Evolutionary conservation across 225 moss, liverwort and hornwort genomes (phyloP), one percentile per base, ranked within the genome.

Genomic region (Physcomitrium patens): DNA sequence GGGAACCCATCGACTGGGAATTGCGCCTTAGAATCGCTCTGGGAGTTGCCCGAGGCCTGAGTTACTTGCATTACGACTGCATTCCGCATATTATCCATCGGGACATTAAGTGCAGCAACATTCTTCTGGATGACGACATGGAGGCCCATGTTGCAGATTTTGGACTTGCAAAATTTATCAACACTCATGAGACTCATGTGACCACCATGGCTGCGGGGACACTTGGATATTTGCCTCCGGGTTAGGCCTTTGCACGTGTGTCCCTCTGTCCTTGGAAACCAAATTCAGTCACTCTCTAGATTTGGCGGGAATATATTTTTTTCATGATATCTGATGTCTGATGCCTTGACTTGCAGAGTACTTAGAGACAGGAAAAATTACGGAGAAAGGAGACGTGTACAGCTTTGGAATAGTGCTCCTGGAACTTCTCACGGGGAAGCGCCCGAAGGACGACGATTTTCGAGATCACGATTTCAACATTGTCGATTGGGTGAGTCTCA

Each of bases 121-220:
- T 93, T 57, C 81, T 93, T 67, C 51, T 90, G 65, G 86, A 90
- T 47, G 82, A 77, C 23, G 66, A 87, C 42, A 78, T 92, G 70
- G 92, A 88, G 52, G 87, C 92, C 48, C 88, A 90, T 49, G 81
- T 93, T 18, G 81, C 89, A 3, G 92, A 93, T 65, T 93, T 93
- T 54, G 92, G 92, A 63, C 85, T 93, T 11, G 90, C 92, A 22
- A 93, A 90, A 73, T 83, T 90, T 28, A 77, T 89, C 17, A 62
- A 62, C 44, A 24, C 44, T 9, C 24, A 51, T 24, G 76, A 69
- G 43, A 77, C 61, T 43, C 90, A 90, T 74, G 83, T 87, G 23
- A 88, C 92, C 41, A 91, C 91, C 19, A 78, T 86, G 43, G 85
- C 89, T 44, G 92, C 87, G 37, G 89, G 92, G 54, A 92, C 92